Percentiles rank a stretch among this genome's conserved stretches.
Conservation (phyloP, 495 filamentous ascomycete genomes). For the Aspergillus nanangensis region DNA sequence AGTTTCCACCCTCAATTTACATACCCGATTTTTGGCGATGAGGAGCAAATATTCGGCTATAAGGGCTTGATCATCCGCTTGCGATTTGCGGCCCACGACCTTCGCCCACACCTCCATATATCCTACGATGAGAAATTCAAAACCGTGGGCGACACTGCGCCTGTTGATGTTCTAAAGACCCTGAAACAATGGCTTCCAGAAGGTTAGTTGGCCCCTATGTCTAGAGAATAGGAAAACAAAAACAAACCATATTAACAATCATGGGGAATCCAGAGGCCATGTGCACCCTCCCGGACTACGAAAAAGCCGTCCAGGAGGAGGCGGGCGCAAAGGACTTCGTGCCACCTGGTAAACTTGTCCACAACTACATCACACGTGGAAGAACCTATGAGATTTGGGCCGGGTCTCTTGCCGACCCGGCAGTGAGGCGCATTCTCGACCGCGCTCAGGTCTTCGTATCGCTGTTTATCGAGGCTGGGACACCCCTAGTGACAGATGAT, state of each 20-base stretch:
- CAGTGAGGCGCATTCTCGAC: constrained; percentile 60
- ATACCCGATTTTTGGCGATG: constrained; percentile 87
- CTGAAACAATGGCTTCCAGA: constrained; percentile 65
- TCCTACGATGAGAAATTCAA: constrained; percentile 71
- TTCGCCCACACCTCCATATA: constrained; percentile 70
- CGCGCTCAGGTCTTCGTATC: constrained; percentile 81
- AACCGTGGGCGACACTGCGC: constrained; percentile 61
- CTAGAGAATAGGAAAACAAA: no score
- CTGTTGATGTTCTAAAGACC: constrained; percentile 60
- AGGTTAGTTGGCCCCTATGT: constrained; percentile 37
- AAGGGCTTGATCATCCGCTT: constrained; percentile 70
- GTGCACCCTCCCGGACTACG: constrained; percentile 53
- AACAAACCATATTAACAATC: no score
- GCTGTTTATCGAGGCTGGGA: constrained; percentile 89
- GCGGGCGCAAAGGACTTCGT: constrained; percentile 51
- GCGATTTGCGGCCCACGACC: constrained; percentile 73
- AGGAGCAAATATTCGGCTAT: constrained; percentile 89
- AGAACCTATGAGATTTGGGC: constrained; percentile 60
- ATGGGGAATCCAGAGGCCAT: constrained; percentile 71
- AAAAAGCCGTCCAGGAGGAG: constrained; percentile 51
- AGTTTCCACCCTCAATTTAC: constrained; percentile 83
- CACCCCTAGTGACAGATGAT: constrained; percentile 65
- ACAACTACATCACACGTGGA: constrained; percentile 45
- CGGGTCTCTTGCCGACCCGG: constrained; percentile 50
- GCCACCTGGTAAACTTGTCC: constrained; percentile 54